Conservation (phyloP, 2,329 filamentous ascomycete species). For the Claviceps monticola region DNA sequence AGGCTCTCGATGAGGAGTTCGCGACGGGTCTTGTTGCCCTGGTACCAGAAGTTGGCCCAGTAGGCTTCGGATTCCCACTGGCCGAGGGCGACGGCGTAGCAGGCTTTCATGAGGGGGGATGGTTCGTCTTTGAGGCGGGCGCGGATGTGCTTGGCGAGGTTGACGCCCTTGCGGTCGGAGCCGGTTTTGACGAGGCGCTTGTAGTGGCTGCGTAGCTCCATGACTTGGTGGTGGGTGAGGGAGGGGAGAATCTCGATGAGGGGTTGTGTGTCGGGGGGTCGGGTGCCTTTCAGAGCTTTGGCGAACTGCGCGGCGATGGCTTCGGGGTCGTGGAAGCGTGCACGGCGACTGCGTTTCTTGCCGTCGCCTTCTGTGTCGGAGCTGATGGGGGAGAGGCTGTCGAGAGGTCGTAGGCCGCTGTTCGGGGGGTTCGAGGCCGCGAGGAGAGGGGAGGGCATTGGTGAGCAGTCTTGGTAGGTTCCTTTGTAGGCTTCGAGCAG, state of each 20-base stretch:
- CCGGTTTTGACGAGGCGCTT: constrained; percentile 79
- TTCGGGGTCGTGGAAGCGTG: constrained; percentile 72
- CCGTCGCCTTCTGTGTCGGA: constrained; percentile 31
- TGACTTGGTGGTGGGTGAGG: constrained; percentile 74
- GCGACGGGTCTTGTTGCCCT: constrained; percentile 67
- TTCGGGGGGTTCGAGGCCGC: constrained; percentile 32
- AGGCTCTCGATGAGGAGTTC: constrained; percentile 87
- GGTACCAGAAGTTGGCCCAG: constrained; percentile 98
- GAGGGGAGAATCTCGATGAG: constrained; percentile 75
- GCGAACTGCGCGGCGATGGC: constrained; percentile 67
- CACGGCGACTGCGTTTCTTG: constrained; percentile 40
- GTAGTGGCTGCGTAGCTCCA: constrained; percentile 77
- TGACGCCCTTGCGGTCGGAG: constrained; percentile 59
- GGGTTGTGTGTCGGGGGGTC: constrained; percentile 51
- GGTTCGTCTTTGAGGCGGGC: constrained; percentile 59
- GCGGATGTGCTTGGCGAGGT: constrained; percentile 76
- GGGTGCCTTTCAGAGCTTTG: constrained; percentile 55
- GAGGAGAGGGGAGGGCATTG: constrained; percentile 76
- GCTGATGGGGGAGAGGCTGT: constrained; percentile 37
- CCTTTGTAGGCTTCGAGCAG: constrained; percentile 85
- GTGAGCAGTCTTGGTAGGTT: constrained; percentile 86
- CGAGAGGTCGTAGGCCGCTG: constrained; percentile 34
- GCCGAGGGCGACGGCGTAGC: constrained; percentile 79
- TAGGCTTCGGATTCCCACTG: constrained; percentile 88
- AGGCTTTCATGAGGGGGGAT: constrained; percentile 73